Conservation (phyloP, 208 protist species). For the Leishmania tarentolae region DNA sequence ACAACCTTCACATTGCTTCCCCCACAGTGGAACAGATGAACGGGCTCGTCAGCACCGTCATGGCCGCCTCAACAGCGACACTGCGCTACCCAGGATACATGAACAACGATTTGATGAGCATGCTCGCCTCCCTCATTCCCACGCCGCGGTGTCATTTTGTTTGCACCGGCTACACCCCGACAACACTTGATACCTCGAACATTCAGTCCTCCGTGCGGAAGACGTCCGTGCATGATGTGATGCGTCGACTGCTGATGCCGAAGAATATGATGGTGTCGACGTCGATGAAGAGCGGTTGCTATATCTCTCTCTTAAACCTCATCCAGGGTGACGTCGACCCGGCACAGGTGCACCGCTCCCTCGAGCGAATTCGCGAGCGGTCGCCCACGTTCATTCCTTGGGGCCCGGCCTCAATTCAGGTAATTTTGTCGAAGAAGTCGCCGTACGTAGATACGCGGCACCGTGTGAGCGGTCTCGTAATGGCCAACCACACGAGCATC, state of each 20-base stretch:
- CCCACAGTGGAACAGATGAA: constrained; percentile 98
- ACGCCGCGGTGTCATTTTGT: constrained; percentile 99
- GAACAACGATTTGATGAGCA: constrained; percentile 97
- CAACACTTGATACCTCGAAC: constrained; percentile 91
- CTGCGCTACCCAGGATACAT: constrained; percentile 99
- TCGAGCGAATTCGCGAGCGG: constrained; percentile 98
- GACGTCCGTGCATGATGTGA: constrained; percentile 99
- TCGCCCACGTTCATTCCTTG: constrained; percentile 99
- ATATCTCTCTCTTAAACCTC: constrained; percentile 99
- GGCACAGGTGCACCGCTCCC: constrained; percentile 98
- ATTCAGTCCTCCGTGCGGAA: constrained; percentile 95
- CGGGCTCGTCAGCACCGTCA: constrained; percentile 98
- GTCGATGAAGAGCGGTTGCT: constrained; percentile 95
- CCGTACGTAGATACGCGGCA: constrained; percentile 97
- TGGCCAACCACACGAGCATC: constrained; percentile 99
- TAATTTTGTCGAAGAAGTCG: constrained; percentile 94
- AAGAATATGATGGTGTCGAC: constrained; percentile 99
- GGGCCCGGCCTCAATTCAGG: constrained; percentile 97
- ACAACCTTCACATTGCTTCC: constrained; percentile 95
- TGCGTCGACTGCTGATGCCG: constrained; percentile 98
- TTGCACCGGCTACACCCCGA: constrained; percentile 99
- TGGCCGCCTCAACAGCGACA: constrained; percentile 98
- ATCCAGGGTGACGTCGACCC: constrained; percentile 99
- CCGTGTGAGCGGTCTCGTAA: constrained; percentile 98
- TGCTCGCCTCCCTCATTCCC: constrained; percentile 98